Conservation (phyloP, 371 early-diverging fungal species). For the Mucor piriformis region DNA sequence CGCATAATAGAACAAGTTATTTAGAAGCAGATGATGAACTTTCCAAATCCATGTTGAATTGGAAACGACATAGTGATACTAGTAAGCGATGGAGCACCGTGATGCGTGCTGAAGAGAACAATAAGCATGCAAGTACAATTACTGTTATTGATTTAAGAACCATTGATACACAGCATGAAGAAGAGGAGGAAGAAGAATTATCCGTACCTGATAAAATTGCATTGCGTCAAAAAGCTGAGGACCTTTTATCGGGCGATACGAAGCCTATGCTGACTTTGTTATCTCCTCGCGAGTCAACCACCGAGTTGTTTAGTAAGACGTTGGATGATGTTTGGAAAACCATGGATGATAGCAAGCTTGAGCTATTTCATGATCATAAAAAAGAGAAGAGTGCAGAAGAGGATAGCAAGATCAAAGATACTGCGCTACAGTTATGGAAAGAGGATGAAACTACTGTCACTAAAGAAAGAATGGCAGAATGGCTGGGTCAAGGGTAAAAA, state of each 20-base stretch:
- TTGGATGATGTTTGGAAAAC: constrained; percentile 32
- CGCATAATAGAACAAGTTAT: background rate
- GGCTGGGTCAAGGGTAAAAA: constrained; percentile 32
- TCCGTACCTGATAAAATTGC: constrained; percentile 14
- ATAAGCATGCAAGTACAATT: constrained; percentile 13
- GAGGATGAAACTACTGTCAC: constrained; percentile 27
- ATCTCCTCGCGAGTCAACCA: background rate
- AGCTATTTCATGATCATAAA: constrained; percentile 7
- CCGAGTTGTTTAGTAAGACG: constrained; percentile 20
- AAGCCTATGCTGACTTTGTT: background rate
- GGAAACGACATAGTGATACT: constrained; percentile 42
- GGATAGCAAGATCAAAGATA: constrained; percentile 13
- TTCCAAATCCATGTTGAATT: constrained; percentile 41
- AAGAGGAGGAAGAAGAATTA: constrained; percentile 10
- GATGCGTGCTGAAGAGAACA: background rate
- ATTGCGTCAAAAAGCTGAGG: constrained; percentile 20
- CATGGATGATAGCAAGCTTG: background rate
- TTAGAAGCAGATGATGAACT: constrained; percentile 22
- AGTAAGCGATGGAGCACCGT: constrained; percentile 20
- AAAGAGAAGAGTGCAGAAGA: constrained; percentile 5
- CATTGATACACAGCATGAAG: background rate
- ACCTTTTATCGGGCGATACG: constrained; percentile 1
- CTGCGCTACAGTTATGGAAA: constrained; percentile 27
- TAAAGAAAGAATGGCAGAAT: constrained; percentile 35
- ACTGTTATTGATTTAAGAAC: constrained; percentile 21